Percentiles rank a stretch among this genome's conserved stretches.
Conservation (phyloP, 768 basidiomycete genomes). For the Termitomyces sp. region DNA sequence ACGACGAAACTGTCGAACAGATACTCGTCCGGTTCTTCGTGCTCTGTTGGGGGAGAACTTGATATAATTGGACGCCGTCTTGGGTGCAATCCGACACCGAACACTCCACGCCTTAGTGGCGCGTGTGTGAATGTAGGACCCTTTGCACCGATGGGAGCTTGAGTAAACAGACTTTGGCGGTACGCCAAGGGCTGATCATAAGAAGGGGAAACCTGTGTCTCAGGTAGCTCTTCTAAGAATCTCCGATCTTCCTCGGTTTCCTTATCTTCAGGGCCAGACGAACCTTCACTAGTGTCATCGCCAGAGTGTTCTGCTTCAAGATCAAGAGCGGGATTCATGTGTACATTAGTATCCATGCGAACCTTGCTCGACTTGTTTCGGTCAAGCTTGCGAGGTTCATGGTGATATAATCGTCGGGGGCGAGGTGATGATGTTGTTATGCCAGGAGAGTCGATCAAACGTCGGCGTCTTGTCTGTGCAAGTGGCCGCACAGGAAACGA, state of each 20-base stretch:
- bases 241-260: slow-evolving; percentile 63
- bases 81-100: slow-evolving; percentile 19
- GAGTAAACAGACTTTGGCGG: slow-evolving; percentile 67
- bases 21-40: slow-evolving; percentile 58
- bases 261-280: slow-evolving; percentile 47
- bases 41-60: slow-evolving; percentile 56
- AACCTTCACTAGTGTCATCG: slow-evolving; percentile 66
- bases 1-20: slow-evolving; percentile 76
- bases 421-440: slow-evolving; percentile 23
- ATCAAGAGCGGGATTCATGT: slow-evolving; percentile 45
- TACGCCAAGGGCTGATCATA: slow-evolving; percentile 74
- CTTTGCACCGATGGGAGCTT: slow-evolving; percentile 37
- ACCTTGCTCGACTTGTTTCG: slow-evolving; percentile 8
- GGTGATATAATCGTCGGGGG: slow-evolving; percentile 32
- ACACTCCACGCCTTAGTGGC: slow-evolving; percentile 40
- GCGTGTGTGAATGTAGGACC: slow-evolving; percentile 51
- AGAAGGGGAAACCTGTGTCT: slow-evolving; percentile 63
- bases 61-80: slow-evolving; percentile 28
- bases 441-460: slow-evolving; percentile 20
- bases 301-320: slow-evolving; percentile 75
- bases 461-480: slow-evolving; percentile 15
- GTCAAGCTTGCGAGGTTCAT: slow-evolving; percentile 23
- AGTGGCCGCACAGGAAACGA: slow-evolving; percentile 23
- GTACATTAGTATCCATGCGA: slow-evolving; percentile 1
- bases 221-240: slow-evolving; percentile 58